Base-by-base conservation (phyloP, 2,329 filamentous ascomycete genomes). In the Anthostomella pinea region DNA sequence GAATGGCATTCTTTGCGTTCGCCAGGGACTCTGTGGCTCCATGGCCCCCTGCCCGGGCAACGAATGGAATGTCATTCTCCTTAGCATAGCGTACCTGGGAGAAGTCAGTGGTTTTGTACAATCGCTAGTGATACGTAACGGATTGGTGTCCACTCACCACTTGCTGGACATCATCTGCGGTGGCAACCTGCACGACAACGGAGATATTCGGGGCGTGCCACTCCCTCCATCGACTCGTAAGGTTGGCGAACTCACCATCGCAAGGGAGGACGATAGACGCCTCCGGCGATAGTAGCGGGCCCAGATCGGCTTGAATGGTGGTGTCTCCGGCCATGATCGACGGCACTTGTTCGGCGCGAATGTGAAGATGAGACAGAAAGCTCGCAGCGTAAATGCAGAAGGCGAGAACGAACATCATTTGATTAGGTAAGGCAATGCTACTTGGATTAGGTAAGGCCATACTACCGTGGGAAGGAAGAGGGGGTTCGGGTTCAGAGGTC, bases 1-100 rank as follows among this genome's bases (percentile, higher is more conserved):
- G 45, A 17, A 53, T 49, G 8, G 49, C 45, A 28, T 48, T 30
- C 19, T 38, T 39, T 4, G 47, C 50, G 2, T 34, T 13, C 1
- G 31, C 40, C 8, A 56, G 24, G 3, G 49, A 28, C 29, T 49
- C 43, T 0, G 49, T 56, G 16, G 46, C 46, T 15, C 53, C 51
- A 17, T 56, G 51, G n/a, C 53, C 51, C 16, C 51, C 53, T 1
- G 51, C 29, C 16, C 51, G 37, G n/a, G 43, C 51, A 10, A 53
- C 24, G 8, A 56, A 56, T 4, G 53, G 46, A 14, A 46, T 39
- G 7, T 35, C 38, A 10, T 40, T 30, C 11, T 46, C 19, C 4
- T 41, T 19, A 1, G 52, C 47, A 28, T 43, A 52, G 9, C 39
- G 40, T 1, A 55, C 46, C 52, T 53, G 13, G 5, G 3, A 29